Conservation (phyloP, 768 basidiomycete species). For the Xanthoconium purpureum region DNA sequence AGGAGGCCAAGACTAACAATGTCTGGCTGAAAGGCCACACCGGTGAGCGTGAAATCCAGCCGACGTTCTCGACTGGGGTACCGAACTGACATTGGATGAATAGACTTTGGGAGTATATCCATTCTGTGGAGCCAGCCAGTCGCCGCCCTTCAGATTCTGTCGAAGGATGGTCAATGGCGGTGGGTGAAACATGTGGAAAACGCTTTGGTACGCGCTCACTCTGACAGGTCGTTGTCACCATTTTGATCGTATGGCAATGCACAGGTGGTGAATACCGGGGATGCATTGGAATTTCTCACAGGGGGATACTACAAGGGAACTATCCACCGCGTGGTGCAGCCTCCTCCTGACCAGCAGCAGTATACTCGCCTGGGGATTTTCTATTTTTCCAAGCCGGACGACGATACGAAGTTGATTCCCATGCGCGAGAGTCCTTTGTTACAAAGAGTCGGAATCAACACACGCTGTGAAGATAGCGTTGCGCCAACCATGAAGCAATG, state of each 20-base stretch:
- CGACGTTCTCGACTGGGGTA: background rate
- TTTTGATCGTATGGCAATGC: background rate
- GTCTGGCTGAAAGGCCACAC: conserved; percentile 64
- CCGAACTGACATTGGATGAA: background rate
- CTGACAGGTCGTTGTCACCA: background rate
- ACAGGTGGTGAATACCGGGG: conserved; percentile 60
- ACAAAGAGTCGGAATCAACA: conserved; percentile 40
- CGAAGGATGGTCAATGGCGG: conserved; percentile 50
- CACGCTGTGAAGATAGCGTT: conserved; percentile 36
- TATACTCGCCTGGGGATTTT: conserved; percentile 54
- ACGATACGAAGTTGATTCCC: conserved; percentile 46
- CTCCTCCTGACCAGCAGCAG: conserved; percentile 50
- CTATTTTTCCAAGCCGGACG: conserved; percentile 55
- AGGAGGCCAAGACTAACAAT: conserved; percentile 48
- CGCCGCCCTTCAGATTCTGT: conserved; percentile 54
- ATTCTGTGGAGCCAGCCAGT: conserved; percentile 63
- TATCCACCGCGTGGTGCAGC: conserved; percentile 60
- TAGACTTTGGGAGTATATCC: conserved; percentile 54
- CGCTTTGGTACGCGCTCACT: conserved; percentile 41
- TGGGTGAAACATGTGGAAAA: conserved; percentile 60
- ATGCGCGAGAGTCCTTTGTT: conserved; percentile 47
- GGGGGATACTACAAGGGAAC: conserved; percentile 60
- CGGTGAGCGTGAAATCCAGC: conserved; percentile 29
- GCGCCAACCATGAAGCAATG: conserved; percentile 53
- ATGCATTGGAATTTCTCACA: conserved; percentile 57